Evolutionary conservation across 805 yeast genomes (phyloP), one percentile per base, ranked within the genome.

Genomic region (Nakazawaea ishiwadae): DNA sequence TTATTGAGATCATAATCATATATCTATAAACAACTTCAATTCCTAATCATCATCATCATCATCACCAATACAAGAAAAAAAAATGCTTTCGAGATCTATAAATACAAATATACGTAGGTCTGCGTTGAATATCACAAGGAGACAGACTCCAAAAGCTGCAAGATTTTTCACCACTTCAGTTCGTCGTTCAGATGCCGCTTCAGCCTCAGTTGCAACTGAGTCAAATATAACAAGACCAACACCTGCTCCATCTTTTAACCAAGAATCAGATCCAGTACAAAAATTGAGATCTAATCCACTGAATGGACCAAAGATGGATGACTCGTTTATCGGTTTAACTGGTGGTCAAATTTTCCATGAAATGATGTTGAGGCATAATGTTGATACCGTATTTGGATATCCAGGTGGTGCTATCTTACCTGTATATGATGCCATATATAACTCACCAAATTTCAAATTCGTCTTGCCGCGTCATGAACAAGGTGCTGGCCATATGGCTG

Each of bases 401-500:
- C 95, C 99, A 42, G 99, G 99, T 57, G 99, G 99, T 62, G 99
- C 99, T 51, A 93, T 93, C 56, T 74, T 93, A 55, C 98, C 99
- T 11, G 99, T 93, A 19, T 93, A 84, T 59, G 99, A 93, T 61
- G 98, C 98, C 51, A 93, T 93, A 53, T 86, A 84, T 72, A 84
- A 91, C 69, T 85, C 96, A 16, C 80, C 82, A 44, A 78, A 84
- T 56, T 91, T 93, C 73, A 79, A 82, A 52, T 93, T 93, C 59
- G 86, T 93, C 43, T 70, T 93, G 49, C 99, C 99, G 37, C 78
- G 95, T 56, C 98, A 93, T 63, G 99, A 93, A 66, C 99, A 93
- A 68, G 99, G 99, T 62, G 99, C 98, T 14, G 99, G 99, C 40
- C 99, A 93, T 66, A 93, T 93, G 98, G 99, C 99, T 43, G 97